Conservation (phyloP, 2,329 filamentous ascomycete genomes). For the Tolypocladium pustulatum region DNA sequence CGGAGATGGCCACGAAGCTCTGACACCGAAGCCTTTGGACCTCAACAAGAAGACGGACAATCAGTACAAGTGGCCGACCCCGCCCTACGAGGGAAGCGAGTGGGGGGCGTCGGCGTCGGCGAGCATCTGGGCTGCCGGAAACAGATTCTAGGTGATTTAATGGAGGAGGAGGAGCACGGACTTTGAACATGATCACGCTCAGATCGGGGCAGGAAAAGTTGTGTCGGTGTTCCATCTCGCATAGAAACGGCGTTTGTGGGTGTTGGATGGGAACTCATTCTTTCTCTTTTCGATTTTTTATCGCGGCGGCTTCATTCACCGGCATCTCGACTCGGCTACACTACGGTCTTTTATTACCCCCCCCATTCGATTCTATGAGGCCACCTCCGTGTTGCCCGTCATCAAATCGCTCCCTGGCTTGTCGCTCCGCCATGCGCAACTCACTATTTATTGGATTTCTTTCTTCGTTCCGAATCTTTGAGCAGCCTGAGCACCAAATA, state of each 20-base stretch:
- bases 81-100: constrained; percentile 86
- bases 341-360: constrained; percentile 11
- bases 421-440: background rate
- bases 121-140: constrained; percentile 67
- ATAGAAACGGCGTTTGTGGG: constrained; percentile 9
- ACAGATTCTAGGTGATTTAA: constrained; percentile 37
- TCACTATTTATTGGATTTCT: constrained; percentile 1
- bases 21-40: constrained; percentile 61
- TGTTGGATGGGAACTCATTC: constrained; percentile 9
- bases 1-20: constrained; percentile 49
- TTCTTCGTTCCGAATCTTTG: constrained; percentile 6
- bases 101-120: constrained; percentile 79
- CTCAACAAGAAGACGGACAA: constrained; percentile 46
- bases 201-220: constrained; percentile 6
- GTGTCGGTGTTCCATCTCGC: constrained; percentile 5
- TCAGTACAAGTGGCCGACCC: constrained; percentile 79
- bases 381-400: background rate
- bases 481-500: constrained; percentile 23
- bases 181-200: constrained; percentile 12
- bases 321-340: constrained; percentile 16
- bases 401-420: background rate
- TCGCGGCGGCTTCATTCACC: constrained; percentile 11
- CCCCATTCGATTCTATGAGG: constrained; percentile 14
- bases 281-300: constrained; percentile 4
- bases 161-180: background rate